Conservation (phyloP, 75 land plant species). For the Pinus tabuliformis region DNA sequence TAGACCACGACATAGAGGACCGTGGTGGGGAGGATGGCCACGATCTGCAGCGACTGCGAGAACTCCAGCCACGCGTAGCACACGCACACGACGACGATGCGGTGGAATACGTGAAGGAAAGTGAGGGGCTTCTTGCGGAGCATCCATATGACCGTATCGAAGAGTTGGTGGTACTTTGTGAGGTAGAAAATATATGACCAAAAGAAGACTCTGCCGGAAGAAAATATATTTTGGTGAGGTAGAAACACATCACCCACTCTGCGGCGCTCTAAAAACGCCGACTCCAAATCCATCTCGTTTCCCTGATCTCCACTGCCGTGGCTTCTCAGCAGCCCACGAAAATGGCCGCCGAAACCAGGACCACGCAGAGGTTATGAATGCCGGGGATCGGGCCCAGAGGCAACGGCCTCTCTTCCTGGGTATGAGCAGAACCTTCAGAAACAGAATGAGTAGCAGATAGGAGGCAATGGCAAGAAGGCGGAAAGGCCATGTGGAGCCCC, state of each 20-base stretch:
- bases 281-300: slow-evolving; percentile 74
- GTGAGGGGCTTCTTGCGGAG: slow-evolving; percentile 24
- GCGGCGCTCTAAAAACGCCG: slow-evolving; percentile 7
- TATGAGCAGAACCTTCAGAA: slow-evolving; percentile 21
- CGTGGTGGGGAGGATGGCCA: slow-evolving; percentile 37
- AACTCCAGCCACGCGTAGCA: slow-evolving; percentile 45
- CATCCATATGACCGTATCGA: slow-evolving; percentile 30
- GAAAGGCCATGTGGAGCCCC: slow-evolving; percentile 26
- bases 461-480: slow-evolving; percentile 8
- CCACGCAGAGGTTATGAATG: slow-evolving; percentile 55
- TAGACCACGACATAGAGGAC: slow-evolving; percentile 44
- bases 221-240: slow-evolving; percentile 40
- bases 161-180: slow-evolving; percentile 36
- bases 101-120: slow-evolving; percentile 32
- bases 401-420: slow-evolving; percentile 33
- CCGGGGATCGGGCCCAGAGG: slow-evolving; percentile 76
- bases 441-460: slow-evolving; percentile 13
- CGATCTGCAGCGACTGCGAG: slow-evolving; percentile 40
- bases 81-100: slow-evolving; percentile 19
- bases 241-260: slow-evolving; percentile 29
- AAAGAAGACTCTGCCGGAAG: not conserved
- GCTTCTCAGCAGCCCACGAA: slow-evolving; percentile 56
- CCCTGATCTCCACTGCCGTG: slow-evolving; percentile 63
- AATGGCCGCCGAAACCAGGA: slow-evolving; percentile 41
- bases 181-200: slow-evolving; percentile 2